Base-by-base conservation (phyloP, 331 rosid species). In the Quercus phellos region DNA sequence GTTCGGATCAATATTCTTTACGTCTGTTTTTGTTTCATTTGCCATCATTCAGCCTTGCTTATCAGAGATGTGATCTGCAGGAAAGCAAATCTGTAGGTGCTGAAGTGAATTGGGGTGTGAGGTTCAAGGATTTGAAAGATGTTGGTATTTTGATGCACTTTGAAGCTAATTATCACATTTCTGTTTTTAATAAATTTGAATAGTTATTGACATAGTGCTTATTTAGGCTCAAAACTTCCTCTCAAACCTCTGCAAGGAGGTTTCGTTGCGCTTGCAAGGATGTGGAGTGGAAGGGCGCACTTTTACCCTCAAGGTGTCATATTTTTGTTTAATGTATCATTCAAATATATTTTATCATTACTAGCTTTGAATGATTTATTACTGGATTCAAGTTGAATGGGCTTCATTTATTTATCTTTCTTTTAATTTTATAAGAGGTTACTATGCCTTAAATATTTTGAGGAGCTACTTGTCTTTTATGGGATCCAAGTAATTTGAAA, bases 71-170 rank as follows among this genome's bases (percentile, higher is more conserved):
- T 60, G 35, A 70, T 83, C 73, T 69, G 81, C 87, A 92, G 98
- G 98, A 90, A 79, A 79, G 89, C 70, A 94, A 92, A 91, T 90
- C 98, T 66, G 76, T 92, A 13, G 95, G 98, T 43, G 97, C 98
- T 79, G 98, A 94, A 88, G 98, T 92, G 84, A 94, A 94, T 80
- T 94, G 98, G 97, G 98, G 98, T 51, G 97, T 94, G 89, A 88
- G 98, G 84, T 94, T 94, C 86, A 87, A 79, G 64, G 91, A 89
- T 85, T 73, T 79, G 74, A 88, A 92, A 86, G 91, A 89, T 87
- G 98, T 92, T 27, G 66, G 95, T 88, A 83, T 73, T 86, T 58
- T 79, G 66, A 82, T 77, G 77, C 81, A 43, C 73, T 74, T 1
- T 58, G 32, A 64, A 58, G 77, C 42, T 63, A 67, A 53, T 72